Conservation (phyloP, 352 stramenopile genomes). For the Phytophthora aleatoria region DNA sequence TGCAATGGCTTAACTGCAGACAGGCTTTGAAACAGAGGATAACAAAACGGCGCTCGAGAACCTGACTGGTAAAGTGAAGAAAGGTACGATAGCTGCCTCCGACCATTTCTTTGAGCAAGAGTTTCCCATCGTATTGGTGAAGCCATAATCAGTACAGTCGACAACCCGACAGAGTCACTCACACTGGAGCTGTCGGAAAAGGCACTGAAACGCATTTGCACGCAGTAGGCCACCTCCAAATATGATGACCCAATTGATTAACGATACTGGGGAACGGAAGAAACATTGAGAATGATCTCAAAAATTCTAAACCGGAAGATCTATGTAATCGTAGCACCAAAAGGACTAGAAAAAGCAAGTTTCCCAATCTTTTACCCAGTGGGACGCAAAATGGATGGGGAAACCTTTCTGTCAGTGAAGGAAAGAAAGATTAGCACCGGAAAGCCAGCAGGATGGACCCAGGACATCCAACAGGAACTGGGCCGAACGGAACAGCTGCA, state of each 20-base stretch:
- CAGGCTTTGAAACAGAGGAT: not conserved
- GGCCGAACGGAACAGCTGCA: no score
- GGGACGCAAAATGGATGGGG: not conserved
- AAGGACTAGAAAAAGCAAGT: not conserved
- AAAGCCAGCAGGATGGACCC: not conserved
- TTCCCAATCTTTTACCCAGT: not conserved
- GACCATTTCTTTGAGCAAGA: not conserved
- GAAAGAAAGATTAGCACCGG: not conserved
- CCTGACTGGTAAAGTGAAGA: not conserved
- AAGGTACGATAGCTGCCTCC: not conserved
- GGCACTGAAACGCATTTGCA: not conserved
- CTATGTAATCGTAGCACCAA: not conserved
- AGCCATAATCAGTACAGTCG: not conserved
- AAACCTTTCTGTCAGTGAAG: not conserved
- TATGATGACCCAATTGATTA: not conserved
- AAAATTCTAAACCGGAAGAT: not conserved
- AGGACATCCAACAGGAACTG: not conserved
- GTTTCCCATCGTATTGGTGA: not conserved
- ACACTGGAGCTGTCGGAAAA: not conserved
- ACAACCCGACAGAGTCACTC: not conserved
- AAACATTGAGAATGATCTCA: not conserved
- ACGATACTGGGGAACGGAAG: not conserved
- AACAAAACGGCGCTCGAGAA: not conserved
- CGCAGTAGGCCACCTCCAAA: not conserved
- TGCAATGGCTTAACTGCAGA: not conserved